Base-by-base conservation (phyloP, 179 eudicot species). In the Gypsophila paniculata region DNA sequence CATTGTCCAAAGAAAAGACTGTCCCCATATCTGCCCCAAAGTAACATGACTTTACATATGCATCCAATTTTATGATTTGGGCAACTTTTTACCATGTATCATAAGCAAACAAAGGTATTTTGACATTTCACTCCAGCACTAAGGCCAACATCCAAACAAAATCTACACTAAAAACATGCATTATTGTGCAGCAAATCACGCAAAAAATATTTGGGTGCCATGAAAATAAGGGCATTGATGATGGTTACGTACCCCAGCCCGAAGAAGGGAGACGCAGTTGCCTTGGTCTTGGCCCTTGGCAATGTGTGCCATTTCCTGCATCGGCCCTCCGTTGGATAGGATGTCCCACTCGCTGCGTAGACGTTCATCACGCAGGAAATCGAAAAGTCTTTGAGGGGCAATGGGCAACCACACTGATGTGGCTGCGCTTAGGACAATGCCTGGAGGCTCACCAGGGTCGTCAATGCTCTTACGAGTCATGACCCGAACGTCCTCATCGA, bases 281-380 rank as follows among this genome's bases (percentile, higher is more conserved):
- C 96, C 97, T 42, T 86, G 97, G 74, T 94, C 96, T 65, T 89
- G 97, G 69, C 97, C 99, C 74, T 94, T 91, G 74, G 97, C 96
- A n/a, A 94, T 88, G 74, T 90, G 96, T n/a, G 93, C 95, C 97
- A 94, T 91, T 74, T 94, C 99, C 65, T 91, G 97, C 99, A 94
- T 94, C 0, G 97, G 97, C 0, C 96, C 96, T 17, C 97, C 99
- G 34, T 91, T 91, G 54, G 99, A 94, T 58, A 94, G 75, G 6
- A 94, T 91, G 74, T 94, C 99, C 99, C 99, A 94, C 60, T 88
- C 96, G 68, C 91, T 85, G 70, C 99, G 75, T 8, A 90, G 77
- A 61, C 91, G 83, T 54, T 95, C 97, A 53, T 95, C 94, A 0
- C 96, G 86, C 5, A 95, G 82, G 70, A 95, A 95, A 75, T 90